Base-by-base conservation (phyloP, 164 flowering plant species). In the Piper longum region DNA sequence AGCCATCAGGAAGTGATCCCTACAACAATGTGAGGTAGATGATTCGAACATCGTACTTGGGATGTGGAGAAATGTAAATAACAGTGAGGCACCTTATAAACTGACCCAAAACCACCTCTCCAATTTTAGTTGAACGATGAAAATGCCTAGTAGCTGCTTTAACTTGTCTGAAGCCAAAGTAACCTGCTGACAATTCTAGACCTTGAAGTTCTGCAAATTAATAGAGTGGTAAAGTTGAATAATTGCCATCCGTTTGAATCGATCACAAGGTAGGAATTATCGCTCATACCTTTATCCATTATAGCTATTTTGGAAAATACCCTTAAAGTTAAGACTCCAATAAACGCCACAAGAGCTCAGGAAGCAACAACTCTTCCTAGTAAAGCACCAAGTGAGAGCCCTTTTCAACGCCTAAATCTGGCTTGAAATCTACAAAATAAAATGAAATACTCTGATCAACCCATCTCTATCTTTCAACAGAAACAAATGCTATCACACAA, bases 91-190 rank as follows among this genome's bases (percentile, higher is more conserved):
- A 88, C 96, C 90, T 85, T 88, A 75, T 72, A 85, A 54, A 88
- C 96, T 4, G 92, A 80, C 52, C 96, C 96, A 74, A 88, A 86
- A 16, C 96, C 92, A 41, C 96, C 92, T 83, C 92, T 4, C 96
- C 96, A 54, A 88, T 81, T 77, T 88, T 88, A 72, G 86, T 82
- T 62, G 69, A 80, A 65, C 83, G 77, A 58, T 85, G 86, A 66
- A 88, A 88, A 74, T 86, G 82, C 16, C 65, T 67, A 2, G 96
- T 88, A 55, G 96, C 92, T 69, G 82, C 75, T 78, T 81, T 88
- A 36, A 88, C 82, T 64, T 88, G 86, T 70, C 76, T 75, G 65
- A 88, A 77, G 48, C 75, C 76, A 73, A 86, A 88, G 69, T 76
- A 76, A 42, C 85, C 85, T 3, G 88, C 82, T 63, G 79, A 86